Evolutionary conservation across 805 yeast species (phyloP).

Genomic region (Candida manassasensis): DNA sequence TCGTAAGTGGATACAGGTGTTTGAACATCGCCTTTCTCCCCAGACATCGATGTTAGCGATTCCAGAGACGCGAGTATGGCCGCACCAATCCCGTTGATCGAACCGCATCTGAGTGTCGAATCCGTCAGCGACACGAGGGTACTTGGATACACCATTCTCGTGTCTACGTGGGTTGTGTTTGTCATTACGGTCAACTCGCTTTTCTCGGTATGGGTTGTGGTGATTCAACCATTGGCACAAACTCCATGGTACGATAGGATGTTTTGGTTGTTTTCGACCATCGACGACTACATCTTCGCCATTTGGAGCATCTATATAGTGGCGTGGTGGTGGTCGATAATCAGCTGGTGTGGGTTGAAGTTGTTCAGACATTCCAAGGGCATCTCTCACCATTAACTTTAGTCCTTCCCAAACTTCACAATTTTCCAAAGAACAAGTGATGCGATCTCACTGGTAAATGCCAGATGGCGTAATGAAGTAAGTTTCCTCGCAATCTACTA

Average conservation of each 20-base stretch:
- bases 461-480: too few relatives aligned
- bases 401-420: too few relatives aligned
- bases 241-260: constrained; percentile 11
- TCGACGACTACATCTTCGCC: constrained; percentile 29
- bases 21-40: too few relatives aligned
- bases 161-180: constrained; percentile 29
- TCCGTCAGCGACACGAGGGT: constrained; percentile 7
- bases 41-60: too few relatives aligned
- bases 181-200: constrained; percentile 29
- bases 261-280: constrained; percentile 12
- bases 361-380: constrained; percentile 77
- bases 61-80: too few relatives aligned
- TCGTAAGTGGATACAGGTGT: too few relatives aligned
- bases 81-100: constrained; percentile 18
- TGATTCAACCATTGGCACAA: constrained; percentile 26
- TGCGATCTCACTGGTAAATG: too few relatives aligned
- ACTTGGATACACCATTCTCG: constrained; percentile 25
- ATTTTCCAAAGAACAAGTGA: too few relatives aligned
- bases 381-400: too few relatives aligned
- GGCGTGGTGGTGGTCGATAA: constrained; percentile 60
- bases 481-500: too few relatives aligned
- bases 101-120: constrained; percentile 10
- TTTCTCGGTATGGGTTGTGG: constrained; percentile 31
- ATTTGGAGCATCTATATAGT: constrained; percentile 39
- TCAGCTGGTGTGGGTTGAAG: constrained; percentile 78